Conservation (phyloP, 2,329 filamentous ascomycete genomes). For the Cryphonectria radicalis region DNA sequence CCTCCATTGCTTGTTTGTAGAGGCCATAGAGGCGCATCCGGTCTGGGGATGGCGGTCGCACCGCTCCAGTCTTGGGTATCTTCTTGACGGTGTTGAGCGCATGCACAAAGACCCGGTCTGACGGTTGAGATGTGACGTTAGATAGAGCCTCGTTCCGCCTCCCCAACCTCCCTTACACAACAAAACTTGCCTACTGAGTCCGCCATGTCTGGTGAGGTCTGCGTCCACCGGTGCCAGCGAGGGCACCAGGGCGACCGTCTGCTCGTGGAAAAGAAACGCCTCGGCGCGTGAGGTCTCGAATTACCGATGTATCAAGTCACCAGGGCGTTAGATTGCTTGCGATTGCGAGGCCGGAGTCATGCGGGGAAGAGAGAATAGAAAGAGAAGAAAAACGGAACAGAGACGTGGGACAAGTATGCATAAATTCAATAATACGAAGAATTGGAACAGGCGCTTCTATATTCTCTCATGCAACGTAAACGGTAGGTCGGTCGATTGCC, state of each 20-base stretch:
- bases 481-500: constrained; percentile 5
- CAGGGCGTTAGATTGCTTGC: neutral
- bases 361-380: neutral
- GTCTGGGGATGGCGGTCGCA: constrained; percentile 82
- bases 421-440: neutral
- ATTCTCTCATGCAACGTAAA: neutral
- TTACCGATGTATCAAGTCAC: constrained; percentile 19
- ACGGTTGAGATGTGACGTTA: constrained; percentile 8
- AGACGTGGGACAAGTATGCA: neutral
- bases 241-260: constrained; percentile 23
- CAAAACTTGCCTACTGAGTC: constrained; percentile 55
- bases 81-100: constrained; percentile 98
- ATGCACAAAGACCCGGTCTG: constrained; percentile 98
- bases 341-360: neutral
- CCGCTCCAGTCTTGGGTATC: constrained; percentile 89
- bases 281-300: constrained; percentile 10
- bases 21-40: constrained; percentile 93
- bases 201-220: constrained; percentile 44
- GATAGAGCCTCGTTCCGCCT: constrained; percentile 3
- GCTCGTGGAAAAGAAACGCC: constrained; percentile 9
- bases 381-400: neutral
- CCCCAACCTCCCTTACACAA: neutral
- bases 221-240: constrained; percentile 15
- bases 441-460: neutral
- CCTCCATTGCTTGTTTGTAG: constrained; percentile 99